phyloP scores from a whole-genome alignment of 306 rosid species.

The Quillaja saponaria region DNA sequence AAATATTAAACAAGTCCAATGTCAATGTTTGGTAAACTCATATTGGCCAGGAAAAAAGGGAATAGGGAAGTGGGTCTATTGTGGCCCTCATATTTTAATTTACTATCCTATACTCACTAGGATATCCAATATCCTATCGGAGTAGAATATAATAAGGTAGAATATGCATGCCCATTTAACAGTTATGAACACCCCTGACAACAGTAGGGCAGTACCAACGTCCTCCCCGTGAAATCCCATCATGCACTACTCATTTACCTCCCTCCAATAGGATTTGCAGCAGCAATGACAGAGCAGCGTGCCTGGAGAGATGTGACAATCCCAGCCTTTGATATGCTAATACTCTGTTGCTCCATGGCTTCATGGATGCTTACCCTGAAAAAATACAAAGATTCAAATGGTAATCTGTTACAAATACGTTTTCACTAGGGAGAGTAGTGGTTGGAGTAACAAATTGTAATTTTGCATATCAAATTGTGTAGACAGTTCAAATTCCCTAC shows the following conservation, averaged over 20 bases:
- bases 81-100: too few relatives aligned
- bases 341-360: conserved; percentile 99
- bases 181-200: background rate
- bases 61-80: too few relatives aligned
- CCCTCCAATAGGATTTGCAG: conserved; percentile 99
- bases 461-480: conserved; percentile 2
- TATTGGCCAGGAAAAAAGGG: too few relatives aligned
- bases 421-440: background rate
- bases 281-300: conserved; percentile 97
- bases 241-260: conserved; percentile 51
- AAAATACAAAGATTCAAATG: conserved; percentile 10
- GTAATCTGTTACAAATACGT: conserved; percentile 8
- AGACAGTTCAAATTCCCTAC: too few relatives aligned
- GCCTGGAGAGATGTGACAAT: conserved; percentile 99
- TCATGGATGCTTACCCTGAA: conserved; percentile 97
- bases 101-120: conserved; percentile 15
- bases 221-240: background rate
- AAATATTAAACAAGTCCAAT: conserved; percentile 11
- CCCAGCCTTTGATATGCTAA: conserved; percentile 97
- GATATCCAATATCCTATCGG: background rate
- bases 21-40: too few relatives aligned
- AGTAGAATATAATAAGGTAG: too few relatives aligned
- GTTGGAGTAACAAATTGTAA: conserved; percentile 1
- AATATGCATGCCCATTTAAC: conserved; percentile 4
- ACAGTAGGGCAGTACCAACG: conserved; percentile 13